These are phyloP conservation scores for Erythrophleum ivorense DNA, from an alignment of 331 rosid species.

Conservation along the genomic window DNA sequence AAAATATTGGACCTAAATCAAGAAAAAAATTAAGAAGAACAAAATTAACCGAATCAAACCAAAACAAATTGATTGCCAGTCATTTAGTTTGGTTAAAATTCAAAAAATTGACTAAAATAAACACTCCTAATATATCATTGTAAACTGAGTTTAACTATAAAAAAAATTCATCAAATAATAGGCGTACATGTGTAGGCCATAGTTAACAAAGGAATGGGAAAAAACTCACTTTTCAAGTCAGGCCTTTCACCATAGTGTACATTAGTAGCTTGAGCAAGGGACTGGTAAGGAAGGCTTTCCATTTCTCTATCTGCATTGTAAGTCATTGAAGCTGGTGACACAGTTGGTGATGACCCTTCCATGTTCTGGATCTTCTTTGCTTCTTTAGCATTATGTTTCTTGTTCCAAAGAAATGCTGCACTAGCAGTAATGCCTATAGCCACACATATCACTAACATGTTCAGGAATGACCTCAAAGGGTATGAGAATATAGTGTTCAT, in stretches of 20 bases:
- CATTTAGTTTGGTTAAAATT: no score
- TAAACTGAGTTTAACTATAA: no score
- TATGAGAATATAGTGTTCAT: conserved; percentile 44
- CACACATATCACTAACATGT: conserved; percentile 57
- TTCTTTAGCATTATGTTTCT: conserved; percentile 46
- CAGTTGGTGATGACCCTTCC: conserved; percentile 50
- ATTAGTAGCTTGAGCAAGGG: conserved; percentile 56
- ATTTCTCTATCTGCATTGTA: conserved; percentile 59
- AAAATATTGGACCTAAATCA: no score
- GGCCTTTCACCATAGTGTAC: conserved; percentile 76
- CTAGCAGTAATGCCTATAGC: conserved; percentile 52
- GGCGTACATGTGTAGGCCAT: no score
- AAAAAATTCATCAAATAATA: no score
- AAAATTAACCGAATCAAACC: no score
- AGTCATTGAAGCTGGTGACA: conserved; percentile 47
- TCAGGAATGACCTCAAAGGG: conserved; percentile 43
- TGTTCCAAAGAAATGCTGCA: conserved; percentile 46
- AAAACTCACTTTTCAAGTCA: conserved; percentile 58
- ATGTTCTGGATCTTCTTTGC: conserved; percentile 56
- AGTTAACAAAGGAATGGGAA: not conserved
- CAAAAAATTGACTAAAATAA: no score
- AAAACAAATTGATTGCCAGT: no score
- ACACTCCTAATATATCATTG: no score
- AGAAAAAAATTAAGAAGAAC: no score
- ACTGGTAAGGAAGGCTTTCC: conserved; percentile 63